phyloP scores from a whole-genome alignment of 2,329 filamentous ascomycete genomes.

The Fusarium sp. region DNA sequence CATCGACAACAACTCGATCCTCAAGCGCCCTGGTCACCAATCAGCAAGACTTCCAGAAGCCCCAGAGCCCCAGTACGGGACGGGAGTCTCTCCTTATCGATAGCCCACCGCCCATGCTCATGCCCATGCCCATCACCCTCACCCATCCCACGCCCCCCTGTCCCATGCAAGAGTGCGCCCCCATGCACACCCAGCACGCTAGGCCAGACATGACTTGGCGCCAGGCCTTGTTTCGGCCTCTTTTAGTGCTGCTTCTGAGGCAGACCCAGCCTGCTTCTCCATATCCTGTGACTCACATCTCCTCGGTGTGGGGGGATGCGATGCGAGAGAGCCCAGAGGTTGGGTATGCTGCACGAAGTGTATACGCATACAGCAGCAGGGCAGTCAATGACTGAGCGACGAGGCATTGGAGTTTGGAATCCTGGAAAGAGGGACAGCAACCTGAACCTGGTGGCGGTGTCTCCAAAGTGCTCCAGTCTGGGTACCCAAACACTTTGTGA shows the following conservation, averaged over 20 bases:
- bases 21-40: slow-evolving; percentile 22
- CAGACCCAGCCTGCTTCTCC: slow-evolving; percentile 37
- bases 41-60: slow-evolving; percentile 36
- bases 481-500: slow-evolving; percentile 2
- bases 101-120: slow-evolving; percentile 22
- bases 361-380: background rate
- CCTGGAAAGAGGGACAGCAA: background rate
- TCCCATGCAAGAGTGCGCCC: slow-evolving; percentile 16
- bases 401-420: slow-evolving; percentile 5
- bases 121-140: background rate
- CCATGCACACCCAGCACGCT: slow-evolving; percentile 30
- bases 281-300: slow-evolving; percentile 45
- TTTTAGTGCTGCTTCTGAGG: slow-evolving; percentile 33
- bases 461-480: background rate
- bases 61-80: slow-evolving; percentile 8
- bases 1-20: slow-evolving; percentile 20
- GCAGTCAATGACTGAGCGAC: background rate
- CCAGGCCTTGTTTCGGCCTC: slow-evolving; percentile 40
- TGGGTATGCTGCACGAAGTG: slow-evolving; percentile 13
- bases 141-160: slow-evolving; percentile 16
- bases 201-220: slow-evolving; percentile 31
- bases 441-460: background rate
- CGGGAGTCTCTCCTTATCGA: slow-evolving; percentile 38
- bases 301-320: slow-evolving; percentile 32
- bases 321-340: slow-evolving; percentile 7